Evolutionary conservation across 495 filamentous ascomycete species (phyloP).

Genomic region (Penicillium diatomitis): DNA sequence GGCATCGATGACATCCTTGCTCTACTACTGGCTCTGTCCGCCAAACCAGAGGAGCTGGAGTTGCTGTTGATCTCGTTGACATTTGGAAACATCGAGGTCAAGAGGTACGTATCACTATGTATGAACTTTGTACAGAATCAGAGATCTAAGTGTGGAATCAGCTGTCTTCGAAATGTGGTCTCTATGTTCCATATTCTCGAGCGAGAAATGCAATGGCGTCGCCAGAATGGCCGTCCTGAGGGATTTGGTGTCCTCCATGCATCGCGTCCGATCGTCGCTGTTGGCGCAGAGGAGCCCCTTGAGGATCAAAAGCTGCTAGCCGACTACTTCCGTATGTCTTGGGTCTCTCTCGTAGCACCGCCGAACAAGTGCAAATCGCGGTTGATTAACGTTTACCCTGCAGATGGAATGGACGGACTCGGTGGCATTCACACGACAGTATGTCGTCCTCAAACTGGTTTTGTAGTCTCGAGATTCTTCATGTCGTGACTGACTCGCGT

Average conservation of each 20-base stretch:
- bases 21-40: slow-evolving; percentile 72
- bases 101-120: slow-evolving; percentile 39
- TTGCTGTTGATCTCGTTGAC: slow-evolving; percentile 83
- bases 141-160: slow-evolving; percentile 17
- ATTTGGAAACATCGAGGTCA: slow-evolving; percentile 83
- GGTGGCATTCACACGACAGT: slow-evolving; percentile 81
- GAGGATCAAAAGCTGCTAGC: slow-evolving; percentile 75
- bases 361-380: too few species aligned
- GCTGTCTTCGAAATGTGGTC: slow-evolving; percentile 82
- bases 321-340: slow-evolving; percentile 78
- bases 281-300: slow-evolving; percentile 77
- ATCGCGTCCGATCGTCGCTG: slow-evolving; percentile 70
- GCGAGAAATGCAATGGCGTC: slow-evolving; percentile 79
- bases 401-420: slow-evolving; percentile 85
- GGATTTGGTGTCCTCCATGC: slow-evolving; percentile 61
- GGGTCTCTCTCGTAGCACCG: neutral
- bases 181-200: slow-evolving; percentile 90
- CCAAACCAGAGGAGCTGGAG: slow-evolving; percentile 77
- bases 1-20: slow-evolving; percentile 91
- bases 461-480: too few species aligned
- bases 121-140: slow-evolving; percentile 1
- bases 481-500: neutral
- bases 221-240: slow-evolving; percentile 48
- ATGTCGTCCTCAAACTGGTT: slow-evolving; percentile 15
- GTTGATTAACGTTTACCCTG: slow-evolving; percentile 8